These are phyloP conservation scores for Eutrema japonicum DNA, from an alignment of 345 rosid species.

Conservation along the genomic window DNA sequence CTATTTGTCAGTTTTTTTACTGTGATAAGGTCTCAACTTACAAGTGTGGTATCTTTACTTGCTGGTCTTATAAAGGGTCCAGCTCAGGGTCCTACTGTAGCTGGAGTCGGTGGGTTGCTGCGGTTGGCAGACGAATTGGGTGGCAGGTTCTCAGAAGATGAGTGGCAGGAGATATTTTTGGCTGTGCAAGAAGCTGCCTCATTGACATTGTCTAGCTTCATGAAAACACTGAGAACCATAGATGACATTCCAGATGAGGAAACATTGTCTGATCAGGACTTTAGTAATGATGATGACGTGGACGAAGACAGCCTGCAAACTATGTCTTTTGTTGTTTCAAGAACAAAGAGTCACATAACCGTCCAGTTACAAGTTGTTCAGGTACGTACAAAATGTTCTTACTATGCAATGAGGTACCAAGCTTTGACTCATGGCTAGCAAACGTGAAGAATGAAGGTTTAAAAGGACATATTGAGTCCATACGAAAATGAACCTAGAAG, in stretches of 20 bases:
- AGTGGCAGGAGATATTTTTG: constrained; percentile 68
- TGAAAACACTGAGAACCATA: constrained; percentile 73
- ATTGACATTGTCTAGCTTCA: constrained; percentile 63
- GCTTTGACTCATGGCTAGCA: constrained; percentile 21
- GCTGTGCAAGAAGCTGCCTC: constrained; percentile 75
- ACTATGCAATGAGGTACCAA: constrained; percentile 14
- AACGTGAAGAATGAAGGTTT: constrained; percentile 5
- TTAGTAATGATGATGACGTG: constrained; percentile 59
- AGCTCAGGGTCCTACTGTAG: constrained; percentile 78
- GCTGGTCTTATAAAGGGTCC: constrained; percentile 74
- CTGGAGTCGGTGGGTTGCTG: constrained; percentile 70
- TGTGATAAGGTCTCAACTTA: constrained; percentile 66
- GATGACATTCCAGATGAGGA: constrained; percentile 67
- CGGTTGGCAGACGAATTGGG: constrained; percentile 72
- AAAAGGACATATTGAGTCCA: neutral
- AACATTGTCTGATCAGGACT: constrained; percentile 62
- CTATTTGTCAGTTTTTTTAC: constrained; percentile 63
- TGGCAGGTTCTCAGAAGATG: constrained; percentile 67
- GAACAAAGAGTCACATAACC: constrained; percentile 79
- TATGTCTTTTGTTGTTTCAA: constrained; percentile 73
- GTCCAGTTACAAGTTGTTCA: constrained; percentile 74
- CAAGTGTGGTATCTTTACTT: constrained; percentile 64
- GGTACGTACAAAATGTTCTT: constrained; percentile 49
- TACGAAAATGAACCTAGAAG: constrained; percentile 1
- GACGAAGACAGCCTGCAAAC: constrained; percentile 80